These are phyloP conservation scores for Kazachstania kunashirensis DNA, from an alignment of 805 yeast genomes.

Conservation along the genomic window DNA sequence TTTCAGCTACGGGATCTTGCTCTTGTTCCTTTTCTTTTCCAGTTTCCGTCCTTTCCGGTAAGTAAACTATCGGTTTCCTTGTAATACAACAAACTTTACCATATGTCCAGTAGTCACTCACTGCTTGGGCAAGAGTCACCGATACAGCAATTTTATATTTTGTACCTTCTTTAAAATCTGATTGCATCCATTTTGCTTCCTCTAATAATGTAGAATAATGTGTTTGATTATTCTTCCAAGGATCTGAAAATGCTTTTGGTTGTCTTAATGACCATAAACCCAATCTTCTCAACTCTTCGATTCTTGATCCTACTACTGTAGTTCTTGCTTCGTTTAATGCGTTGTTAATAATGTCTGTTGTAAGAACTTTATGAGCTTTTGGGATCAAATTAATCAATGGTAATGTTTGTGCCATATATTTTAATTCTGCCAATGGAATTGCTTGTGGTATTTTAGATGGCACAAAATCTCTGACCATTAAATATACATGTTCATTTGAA, in stretches of 20 bases:
- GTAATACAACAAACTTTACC: constrained; percentile 64
- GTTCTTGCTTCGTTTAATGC: constrained; percentile 85
- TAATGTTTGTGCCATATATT: constrained; percentile 77
- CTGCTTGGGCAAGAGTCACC: constrained; percentile 57
- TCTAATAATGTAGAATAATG: constrained; percentile 68
- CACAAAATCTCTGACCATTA: constrained; percentile 40
- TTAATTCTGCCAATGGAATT: constrained; percentile 72
- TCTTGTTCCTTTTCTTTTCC: background rate
- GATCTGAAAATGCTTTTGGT: constrained; percentile 62
- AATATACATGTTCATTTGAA: constrained; percentile 35
- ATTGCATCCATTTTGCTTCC: constrained; percentile 79
- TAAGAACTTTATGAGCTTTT: constrained; percentile 74
- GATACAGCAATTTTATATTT: constrained; percentile 66
- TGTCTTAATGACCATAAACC: constrained; percentile 89
- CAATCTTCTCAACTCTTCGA: constrained; percentile 81
- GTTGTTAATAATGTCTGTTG: constrained; percentile 77
- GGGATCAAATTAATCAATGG: constrained; percentile 77
- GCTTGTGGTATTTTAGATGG: constrained; percentile 50
- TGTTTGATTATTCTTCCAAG: constrained; percentile 38
- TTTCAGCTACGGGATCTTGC: too few species aligned
- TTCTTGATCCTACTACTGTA: constrained; percentile 79
- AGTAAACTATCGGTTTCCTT: constrained; percentile 30
- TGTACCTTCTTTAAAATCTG: constrained; percentile 61
- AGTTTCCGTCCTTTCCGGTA: background rate
- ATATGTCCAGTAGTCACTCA: constrained; percentile 66